Base-by-base conservation (phyloP, 192 early-diverging fungal species). In the Backusella mclennaniae region DNA sequence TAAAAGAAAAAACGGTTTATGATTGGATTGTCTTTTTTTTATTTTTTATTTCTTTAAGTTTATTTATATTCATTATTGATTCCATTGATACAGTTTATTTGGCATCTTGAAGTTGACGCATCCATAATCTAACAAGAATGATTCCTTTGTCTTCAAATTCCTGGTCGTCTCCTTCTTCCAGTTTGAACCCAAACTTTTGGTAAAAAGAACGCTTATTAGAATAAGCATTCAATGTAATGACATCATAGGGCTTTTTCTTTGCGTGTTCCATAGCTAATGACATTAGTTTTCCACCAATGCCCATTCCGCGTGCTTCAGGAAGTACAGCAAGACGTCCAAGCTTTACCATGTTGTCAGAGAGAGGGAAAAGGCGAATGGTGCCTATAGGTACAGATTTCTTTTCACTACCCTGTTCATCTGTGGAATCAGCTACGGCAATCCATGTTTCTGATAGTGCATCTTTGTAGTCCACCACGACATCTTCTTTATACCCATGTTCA, bases 71-170 rank as follows among this genome's bases (percentile, higher is more conserved):
- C 17, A 44, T 44, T 49, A 44, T 17, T 44, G 17, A n/a, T 19
- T 49, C n/a, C 6, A 49, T 49, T 14, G 15, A 49, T n/a, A 49
- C 46, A 49, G n/a, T 49, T 49, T 49, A 49, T 49, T 49, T 19
- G 26, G 1, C 1, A 11, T 59, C 9, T 59, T 59, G 53, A 59
- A 59, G 23, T 21, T 59, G 17, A 59, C 49, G 69, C 75, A 49
- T 66, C 41, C 74, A 75, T 73, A 79, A 71, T 46, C 74, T 66
- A 19, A 79, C 41, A 72, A 75, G 73, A 26, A 39, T 67, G 19
- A 69, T 76, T 9, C 79, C 79, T 39, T 80, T 75, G 35, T 80
- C 79, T 3, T 68, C 3, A 53, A 79, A 81, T 35, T 74, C 77
- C 11, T 53, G 23, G 44, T 76, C 77, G 66, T 83, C 77, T 8